Evolutionary conservation across 2,329 filamentous ascomycete genomes (phyloP), one percentile per base, ranked within the genome.

Genomic region (Nemania bipapillata): DNA sequence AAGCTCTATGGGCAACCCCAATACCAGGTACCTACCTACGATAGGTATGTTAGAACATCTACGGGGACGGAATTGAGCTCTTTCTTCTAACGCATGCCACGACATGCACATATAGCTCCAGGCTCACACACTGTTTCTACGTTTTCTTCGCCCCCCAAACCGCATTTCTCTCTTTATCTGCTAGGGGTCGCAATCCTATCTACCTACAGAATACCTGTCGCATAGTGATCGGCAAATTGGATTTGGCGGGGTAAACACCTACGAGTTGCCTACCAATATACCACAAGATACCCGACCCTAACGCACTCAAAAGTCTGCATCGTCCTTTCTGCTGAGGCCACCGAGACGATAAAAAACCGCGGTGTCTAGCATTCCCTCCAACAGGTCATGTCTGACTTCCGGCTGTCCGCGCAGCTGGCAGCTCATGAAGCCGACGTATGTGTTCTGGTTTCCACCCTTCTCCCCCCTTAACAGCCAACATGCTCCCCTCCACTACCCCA

Each of bases 391-490:
- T 84, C 86, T 81, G 91, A 94, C 79, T 98, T 93, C 86, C 97
- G 95, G 87, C 89, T 99, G 77, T 97, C 96, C 70, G 94, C 95
- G 74, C 92, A 93, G 78, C 87, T 99, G 73, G 84, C 90, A 74
- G 95, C 93, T 77, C 96, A 99, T 80, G 92, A 96, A 80, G 91
- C 96, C 80, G 96, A 99, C 89, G 96, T 97, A 86, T 82, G 90
- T 75, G 47, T 49, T 60, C 35, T 40, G 45, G 26, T 61, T 8
- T 56, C 59, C 28, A 3, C 2, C 20, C 30, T 2, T 26, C 24
- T 54, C 12, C 17, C 47, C 24, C 3, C 17, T n/a, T 11, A 12
- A 8, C 20, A 9, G 12, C 12, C 9, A 12, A 40, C 15, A 26
- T 28, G 20, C 52, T 55, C 47, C 64, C 42, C 54, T 57, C 37